phyloP scores from a whole-genome alignment of 352 stramenopile species.

The Phytophthora boehmeriae region DNA sequence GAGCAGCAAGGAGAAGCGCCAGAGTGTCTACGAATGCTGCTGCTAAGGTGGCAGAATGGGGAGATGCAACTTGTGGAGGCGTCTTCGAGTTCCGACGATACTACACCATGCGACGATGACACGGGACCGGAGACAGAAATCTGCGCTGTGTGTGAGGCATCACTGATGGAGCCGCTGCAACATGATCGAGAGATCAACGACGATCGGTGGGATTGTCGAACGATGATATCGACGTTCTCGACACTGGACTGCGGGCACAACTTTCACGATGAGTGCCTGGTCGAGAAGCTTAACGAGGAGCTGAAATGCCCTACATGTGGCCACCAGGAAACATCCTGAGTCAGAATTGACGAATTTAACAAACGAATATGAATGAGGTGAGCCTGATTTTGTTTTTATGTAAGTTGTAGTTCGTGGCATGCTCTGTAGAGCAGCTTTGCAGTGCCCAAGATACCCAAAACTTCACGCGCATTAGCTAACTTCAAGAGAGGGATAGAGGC shows the following conservation, averaged over 20 bases:
- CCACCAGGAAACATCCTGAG: slow-evolving; percentile 25
- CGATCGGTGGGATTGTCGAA: slow-evolving; percentile 16
- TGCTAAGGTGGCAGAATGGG: slow-evolving; percentile 33
- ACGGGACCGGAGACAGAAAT: slow-evolving; percentile 13
- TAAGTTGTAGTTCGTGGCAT: neutral
- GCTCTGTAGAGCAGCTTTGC: neutral
- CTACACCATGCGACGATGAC: slow-evolving; percentile 12
- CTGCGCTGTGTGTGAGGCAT: slow-evolving; percentile 26
- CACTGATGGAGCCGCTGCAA: slow-evolving; percentile 14
- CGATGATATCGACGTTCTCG: slow-evolving; percentile 36
- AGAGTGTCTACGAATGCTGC: slow-evolving; percentile 18
- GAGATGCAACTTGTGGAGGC: slow-evolving; percentile 21
- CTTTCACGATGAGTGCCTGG: slow-evolving; percentile 76
- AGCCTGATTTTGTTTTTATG: too few species aligned
- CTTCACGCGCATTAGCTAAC: neutral
- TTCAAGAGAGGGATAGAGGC: neutral
- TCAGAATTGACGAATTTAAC: neutral
- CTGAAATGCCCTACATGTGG: slow-evolving; percentile 62
- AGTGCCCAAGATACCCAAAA: neutral
- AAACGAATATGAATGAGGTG: neutral
- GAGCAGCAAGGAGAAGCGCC: slow-evolving; percentile 23
- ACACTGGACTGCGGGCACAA: slow-evolving; percentile 59
- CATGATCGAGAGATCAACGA: slow-evolving; percentile 10
- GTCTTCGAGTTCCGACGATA: slow-evolving; percentile 24
- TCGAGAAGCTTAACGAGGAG: slow-evolving; percentile 60